phyloP scores from a whole-genome alignment of 208 protist genomes.

The Porcisia hertigi region DNA sequence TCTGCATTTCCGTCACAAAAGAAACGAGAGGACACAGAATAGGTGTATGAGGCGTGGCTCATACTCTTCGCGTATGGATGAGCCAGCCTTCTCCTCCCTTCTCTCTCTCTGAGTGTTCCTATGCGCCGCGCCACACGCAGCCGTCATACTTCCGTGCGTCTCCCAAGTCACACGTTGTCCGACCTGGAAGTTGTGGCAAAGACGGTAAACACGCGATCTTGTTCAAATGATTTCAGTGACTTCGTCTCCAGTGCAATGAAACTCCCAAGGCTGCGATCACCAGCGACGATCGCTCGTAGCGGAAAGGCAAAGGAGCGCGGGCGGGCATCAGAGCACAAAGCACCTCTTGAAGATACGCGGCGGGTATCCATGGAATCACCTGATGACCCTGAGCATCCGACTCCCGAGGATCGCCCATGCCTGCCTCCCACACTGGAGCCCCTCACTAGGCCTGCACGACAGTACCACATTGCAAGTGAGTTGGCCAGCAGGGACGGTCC shows the following conservation, averaged over 20 bases:
- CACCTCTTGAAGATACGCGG: neutral
- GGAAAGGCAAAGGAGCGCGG: neutral
- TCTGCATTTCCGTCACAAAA: neutral
- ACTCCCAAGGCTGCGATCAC: conserved; percentile 1
- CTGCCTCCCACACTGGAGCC: neutral
- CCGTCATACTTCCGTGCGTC: neutral
- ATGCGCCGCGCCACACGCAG: neutral
- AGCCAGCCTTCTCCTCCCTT: neutral
- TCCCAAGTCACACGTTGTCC: neutral
- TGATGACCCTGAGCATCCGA: neutral
- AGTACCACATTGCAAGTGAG: neutral
- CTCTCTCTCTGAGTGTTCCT: neutral
- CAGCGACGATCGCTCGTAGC: neutral
- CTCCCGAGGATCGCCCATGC: neutral
- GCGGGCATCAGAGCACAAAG: neutral
- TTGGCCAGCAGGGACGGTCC: neutral
- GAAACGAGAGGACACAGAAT: neutral
- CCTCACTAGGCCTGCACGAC: neutral
- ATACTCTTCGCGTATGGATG: too few species aligned
- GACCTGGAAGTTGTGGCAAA: neutral
- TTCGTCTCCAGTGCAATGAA: neutral
- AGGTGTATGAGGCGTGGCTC: neutral
- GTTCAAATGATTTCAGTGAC: neutral
- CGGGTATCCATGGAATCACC: neutral
- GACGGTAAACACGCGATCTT: neutral